A percentile compares a stretch with the other conserved stretches of the same genome.
phyloP scores from a whole-genome alignment of 352 stramenopile genomes.

The Phytopythium kandeliae region DNA sequence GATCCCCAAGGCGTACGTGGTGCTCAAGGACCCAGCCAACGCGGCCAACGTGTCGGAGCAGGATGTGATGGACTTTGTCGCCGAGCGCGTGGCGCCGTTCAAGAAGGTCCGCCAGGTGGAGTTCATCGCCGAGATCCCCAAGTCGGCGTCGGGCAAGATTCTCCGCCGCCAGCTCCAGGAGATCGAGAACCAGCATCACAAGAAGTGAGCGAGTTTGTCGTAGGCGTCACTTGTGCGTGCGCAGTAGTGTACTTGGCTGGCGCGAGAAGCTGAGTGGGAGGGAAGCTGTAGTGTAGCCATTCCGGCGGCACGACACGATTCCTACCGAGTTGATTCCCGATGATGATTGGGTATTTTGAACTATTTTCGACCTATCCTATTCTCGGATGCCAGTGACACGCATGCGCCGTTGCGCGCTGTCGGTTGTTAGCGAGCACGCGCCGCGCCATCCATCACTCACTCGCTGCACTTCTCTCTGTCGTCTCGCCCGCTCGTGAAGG shows the following conservation, averaged over 20 bases:
- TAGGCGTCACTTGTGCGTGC: background rate
- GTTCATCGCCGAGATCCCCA: conserved; percentile 88
- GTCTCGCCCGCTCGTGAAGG: too few relatives aligned
- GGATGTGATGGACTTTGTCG: conserved; percentile 65
- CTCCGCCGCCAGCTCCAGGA: conserved; percentile 78
- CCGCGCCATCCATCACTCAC: too few relatives aligned
- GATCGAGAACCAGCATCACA: conserved; percentile 25
- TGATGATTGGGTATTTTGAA: too few relatives aligned
- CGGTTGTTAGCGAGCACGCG: too few relatives aligned
- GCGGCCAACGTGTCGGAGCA: conserved; percentile 11
- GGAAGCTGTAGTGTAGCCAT: background rate
- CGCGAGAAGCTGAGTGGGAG: too few relatives aligned
- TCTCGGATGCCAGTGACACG: too few relatives aligned
- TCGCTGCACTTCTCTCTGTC: too few relatives aligned
- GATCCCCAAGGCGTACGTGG: conserved; percentile 86
- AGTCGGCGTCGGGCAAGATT: conserved; percentile 85
- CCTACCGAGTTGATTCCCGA: too few relatives aligned
- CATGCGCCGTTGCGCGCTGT: too few relatives aligned
- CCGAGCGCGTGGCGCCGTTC: conserved; percentile 70
- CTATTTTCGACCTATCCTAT: too few relatives aligned
- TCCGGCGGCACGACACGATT: background rate
- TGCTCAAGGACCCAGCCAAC: conserved; percentile 42
- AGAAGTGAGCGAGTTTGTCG: conserved; percentile 5
- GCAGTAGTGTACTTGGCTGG: too few relatives aligned
- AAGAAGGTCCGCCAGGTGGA: conserved; percentile 85